These are phyloP conservation scores for Chernovozyma sophiae-reginae DNA, from an alignment of 1,139 yeast genomes.

Conservation along the genomic window DNA sequence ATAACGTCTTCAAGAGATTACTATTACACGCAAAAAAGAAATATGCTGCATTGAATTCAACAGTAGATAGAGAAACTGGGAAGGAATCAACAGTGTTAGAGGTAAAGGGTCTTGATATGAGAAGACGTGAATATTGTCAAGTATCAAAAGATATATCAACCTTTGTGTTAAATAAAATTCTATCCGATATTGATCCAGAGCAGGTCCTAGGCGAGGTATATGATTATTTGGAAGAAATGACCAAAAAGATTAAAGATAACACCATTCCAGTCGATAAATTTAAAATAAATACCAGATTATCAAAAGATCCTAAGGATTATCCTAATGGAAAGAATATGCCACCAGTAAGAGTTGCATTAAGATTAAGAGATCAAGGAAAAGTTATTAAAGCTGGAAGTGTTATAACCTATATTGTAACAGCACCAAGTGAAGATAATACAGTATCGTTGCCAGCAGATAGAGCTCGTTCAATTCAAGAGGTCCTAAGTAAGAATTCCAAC, in stretches of 20 bases:
- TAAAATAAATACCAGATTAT: slow-evolving; percentile 68
- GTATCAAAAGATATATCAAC: slow-evolving; percentile 85
- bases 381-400: slow-evolving; percentile 87
- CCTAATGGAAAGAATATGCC: slow-evolving; percentile 86
- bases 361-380: slow-evolving; percentile 76
- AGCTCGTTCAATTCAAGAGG: slow-evolving; percentile 75
- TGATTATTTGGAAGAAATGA: slow-evolving; percentile 62
- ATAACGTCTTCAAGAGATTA: slow-evolving; percentile 83
- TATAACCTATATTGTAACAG: slow-evolving; percentile 77
- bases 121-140: slow-evolving; percentile 94
- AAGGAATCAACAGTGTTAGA: slow-evolving; percentile 59
- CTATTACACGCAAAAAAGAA: slow-evolving; percentile 94
- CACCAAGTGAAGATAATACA: slow-evolving; percentile 28
- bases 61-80: slow-evolving; percentile 45
- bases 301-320: slow-evolving; percentile 71
- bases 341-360: slow-evolving; percentile 86
- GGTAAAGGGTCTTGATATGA: slow-evolving; percentile 96
- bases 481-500: slow-evolving; percentile 46
- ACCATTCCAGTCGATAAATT: slow-evolving; percentile 62
- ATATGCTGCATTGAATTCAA: slow-evolving; percentile 83
- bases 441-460: slow-evolving; percentile 57
- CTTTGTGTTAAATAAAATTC: slow-evolving; percentile 65
- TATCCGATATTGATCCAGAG: slow-evolving; percentile 76
- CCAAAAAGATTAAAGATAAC: slow-evolving; percentile 54
- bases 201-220: slow-evolving; percentile 71